Evolutionary conservation across 805 yeast species (phyloP).

Genomic region (Jamesozyma gamospora): DNA sequence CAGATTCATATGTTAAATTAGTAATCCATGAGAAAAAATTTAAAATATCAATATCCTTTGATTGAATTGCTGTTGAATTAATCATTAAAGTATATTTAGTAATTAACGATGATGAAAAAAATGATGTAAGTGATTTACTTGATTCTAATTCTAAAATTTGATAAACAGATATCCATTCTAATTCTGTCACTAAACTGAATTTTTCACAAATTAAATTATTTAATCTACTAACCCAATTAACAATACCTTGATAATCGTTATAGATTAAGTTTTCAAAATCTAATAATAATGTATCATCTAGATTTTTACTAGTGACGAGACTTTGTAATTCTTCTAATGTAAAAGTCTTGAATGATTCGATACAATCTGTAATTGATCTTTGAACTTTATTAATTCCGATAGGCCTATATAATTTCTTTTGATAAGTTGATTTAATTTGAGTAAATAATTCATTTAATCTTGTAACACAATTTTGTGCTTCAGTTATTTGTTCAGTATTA

Average conservation of each 20-base stretch:
- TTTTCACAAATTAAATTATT: slow-evolving; percentile 52
- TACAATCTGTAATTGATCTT: slow-evolving; percentile 13
- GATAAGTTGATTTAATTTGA: slow-evolving; percentile 56
- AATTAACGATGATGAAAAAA: slow-evolving; percentile 34
- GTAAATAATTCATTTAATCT: slow-evolving; percentile 41
- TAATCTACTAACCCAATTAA: slow-evolving; percentile 50
- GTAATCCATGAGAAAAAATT: slow-evolving; percentile 66
- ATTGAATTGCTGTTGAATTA: slow-evolving; percentile 22
- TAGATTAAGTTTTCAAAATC: slow-evolving; percentile 12
- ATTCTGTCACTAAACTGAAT: slow-evolving; percentile 37
- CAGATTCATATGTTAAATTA: slow-evolving; percentile 38
- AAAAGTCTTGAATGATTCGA: slow-evolving; percentile 12
- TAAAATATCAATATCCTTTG: slow-evolving; percentile 50
- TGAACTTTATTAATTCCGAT: slow-evolving; percentile 18
- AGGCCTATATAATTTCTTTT: slow-evolving; percentile 63
- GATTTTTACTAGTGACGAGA: slow-evolving; percentile 5
- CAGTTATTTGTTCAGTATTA: slow-evolving; percentile 12
- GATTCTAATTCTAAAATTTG: slow-evolving; percentile 65
- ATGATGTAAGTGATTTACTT: slow-evolving; percentile 43
- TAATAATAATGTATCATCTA: slow-evolving; percentile 25
- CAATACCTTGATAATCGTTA: slow-evolving; percentile 35
- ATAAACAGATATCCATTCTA: slow-evolving; percentile 72
- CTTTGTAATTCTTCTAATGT: slow-evolving; percentile 12
- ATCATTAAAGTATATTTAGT: slow-evolving; percentile 11
- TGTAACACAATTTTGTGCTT: slow-evolving; percentile 22